Evolutionary conservation across 139 green algal genomes (phyloP).

Genomic region (Chara braunii): DNA sequence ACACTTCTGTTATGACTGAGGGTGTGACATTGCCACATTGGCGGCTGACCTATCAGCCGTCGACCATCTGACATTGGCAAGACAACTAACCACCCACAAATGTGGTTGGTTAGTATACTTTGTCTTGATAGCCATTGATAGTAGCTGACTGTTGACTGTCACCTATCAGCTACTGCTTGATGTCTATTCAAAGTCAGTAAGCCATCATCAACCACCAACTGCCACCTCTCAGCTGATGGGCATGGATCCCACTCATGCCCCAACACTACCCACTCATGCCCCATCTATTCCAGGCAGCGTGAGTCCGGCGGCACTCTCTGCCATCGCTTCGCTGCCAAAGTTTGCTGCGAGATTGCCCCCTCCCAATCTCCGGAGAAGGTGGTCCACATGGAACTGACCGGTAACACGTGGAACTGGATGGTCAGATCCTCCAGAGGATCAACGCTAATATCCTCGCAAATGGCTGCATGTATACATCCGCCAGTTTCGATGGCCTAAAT

Average conservation of each 20-base stretch:
- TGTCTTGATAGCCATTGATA: too few species aligned
- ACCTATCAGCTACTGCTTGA: too few species aligned
- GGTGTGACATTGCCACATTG: too few species aligned
- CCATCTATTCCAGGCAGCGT: constrained; percentile 46
- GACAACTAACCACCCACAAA: too few species aligned
- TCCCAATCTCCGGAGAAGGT: constrained; percentile 42
- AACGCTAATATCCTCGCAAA: constrained; percentile 48
- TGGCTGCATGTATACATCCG: constrained; percentile 48
- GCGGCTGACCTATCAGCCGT: too few species aligned
- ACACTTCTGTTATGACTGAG: too few species aligned
- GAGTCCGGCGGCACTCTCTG: constrained; percentile 46
- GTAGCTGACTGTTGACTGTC: too few species aligned
- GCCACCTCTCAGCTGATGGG: constrained; percentile 32
- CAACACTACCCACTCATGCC: constrained; percentile 42
- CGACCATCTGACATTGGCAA: too few species aligned
- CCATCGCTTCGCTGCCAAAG: constrained; percentile 45
- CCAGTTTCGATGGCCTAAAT: constrained; percentile 50
- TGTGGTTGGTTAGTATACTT: too few species aligned
- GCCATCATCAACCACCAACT: too few species aligned
- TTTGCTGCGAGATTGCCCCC: constrained; percentile 50
- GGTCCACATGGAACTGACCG: too few species aligned
- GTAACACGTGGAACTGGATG: constrained; percentile 12
- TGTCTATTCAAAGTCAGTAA: too few species aligned
- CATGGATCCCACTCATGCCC: constrained; percentile 43
- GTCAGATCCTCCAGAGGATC: constrained; percentile 44